Conservation (phyloP, 345 rosid species). For the Aurinia saxatilis region DNA sequence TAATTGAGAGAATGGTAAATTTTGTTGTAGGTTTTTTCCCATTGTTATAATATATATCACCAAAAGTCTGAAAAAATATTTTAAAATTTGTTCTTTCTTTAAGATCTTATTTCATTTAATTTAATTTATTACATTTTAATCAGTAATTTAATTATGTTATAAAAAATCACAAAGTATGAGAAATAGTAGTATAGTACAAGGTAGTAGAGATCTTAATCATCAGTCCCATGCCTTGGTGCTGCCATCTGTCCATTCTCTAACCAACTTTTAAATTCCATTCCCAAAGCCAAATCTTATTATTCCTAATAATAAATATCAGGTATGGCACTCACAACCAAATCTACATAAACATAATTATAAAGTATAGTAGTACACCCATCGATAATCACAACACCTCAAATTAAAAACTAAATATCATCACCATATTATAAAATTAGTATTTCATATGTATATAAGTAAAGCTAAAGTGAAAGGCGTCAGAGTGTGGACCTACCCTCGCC, state of each 20-base stretch:
- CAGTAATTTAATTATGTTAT: no score
- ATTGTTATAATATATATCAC: no score
- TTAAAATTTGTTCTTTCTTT: no score
- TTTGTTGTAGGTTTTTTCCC: no score
- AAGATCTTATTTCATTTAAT: no score
- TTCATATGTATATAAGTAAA: constrained; percentile 19
- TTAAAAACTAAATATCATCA: background rate
- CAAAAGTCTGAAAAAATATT: no score
- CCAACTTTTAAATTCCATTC: background rate
- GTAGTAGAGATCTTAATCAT: background rate
- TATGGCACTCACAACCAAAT: constrained; percentile 3
- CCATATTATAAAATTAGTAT: background rate
- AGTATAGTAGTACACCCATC: background rate
- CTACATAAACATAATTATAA: background rate
- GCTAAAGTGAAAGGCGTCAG: constrained; percentile 4
- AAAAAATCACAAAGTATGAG: no score
- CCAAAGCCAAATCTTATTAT: background rate
- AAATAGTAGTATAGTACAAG: background rate
- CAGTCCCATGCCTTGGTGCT: background rate
- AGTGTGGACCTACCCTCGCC: constrained; percentile 26
- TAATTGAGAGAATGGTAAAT: no score
- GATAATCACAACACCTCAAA: background rate
- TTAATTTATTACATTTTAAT: no score
- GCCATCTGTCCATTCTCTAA: constrained; percentile 4
- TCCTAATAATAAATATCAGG: background rate